Evolutionary conservation across 2,329 filamentous ascomycete species (phyloP), one percentile per base, ranked within the genome.

Genomic region (Cylindrodendrum hubeiense): DNA sequence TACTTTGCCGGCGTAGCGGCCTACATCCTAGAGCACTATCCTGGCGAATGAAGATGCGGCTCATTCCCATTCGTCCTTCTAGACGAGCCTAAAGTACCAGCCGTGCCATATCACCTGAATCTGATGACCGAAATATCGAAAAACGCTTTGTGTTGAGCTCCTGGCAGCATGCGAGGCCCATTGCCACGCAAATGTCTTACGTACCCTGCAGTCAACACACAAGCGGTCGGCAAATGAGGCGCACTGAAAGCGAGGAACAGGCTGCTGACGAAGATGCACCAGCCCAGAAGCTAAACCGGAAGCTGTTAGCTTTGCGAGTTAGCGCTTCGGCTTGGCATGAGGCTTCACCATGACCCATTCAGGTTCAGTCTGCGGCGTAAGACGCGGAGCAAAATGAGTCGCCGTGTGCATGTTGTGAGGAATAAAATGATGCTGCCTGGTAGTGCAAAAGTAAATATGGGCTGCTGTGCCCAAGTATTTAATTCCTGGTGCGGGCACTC

Each of bases 1-100:
- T 71, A 71, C 53, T 71, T 71, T 65, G 68, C 69, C 21, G 66
- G 65, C 22, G 66, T 71, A 34, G 69, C 69, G 15, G 49, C 33
- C 39, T 24, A 67, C 41, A 63, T 71, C 13, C 54, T 67, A 13
- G 10, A 51, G 24, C 24, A 66, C 15, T 46, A 63, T 47, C 13
- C 67, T 33, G 28, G 46, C 9, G 58, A 63, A 22, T 65, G 39
- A 68, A 5, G 15, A 62, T 21, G 39, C 24, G 15, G 41, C 28
- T 33, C 28, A 10, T 9, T 21, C 2, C n/a, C 30, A 30, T 37
- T 54, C 8, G 7, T 24, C 21, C 51, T 50, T 21, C 39, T 61
- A 28, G 12, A 15, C 15, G 12, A 41, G 7, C 6, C 22, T 28
- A 5, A n/a, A 13, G 7, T 17, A 28, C 30, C 15, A 49, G 24